These are phyloP conservation scores for Candolleomyces efflorescens DNA, from an alignment of 768 basidiomycete genomes.

Conservation along the genomic window DNA sequence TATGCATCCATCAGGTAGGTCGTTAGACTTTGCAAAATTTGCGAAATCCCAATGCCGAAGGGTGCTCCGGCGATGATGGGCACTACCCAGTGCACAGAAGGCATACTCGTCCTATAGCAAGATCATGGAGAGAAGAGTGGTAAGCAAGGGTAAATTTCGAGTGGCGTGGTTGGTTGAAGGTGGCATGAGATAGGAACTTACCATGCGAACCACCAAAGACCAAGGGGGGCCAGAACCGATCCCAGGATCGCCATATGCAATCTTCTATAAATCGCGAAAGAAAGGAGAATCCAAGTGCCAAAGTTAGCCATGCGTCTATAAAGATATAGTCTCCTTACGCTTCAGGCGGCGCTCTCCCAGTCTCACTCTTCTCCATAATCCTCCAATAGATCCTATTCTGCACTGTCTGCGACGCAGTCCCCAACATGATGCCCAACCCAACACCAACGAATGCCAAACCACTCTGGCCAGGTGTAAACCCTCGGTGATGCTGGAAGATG, in stretches of 20 bases:
- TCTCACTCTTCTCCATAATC: conserved; percentile 43
- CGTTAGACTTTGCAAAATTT: conserved; percentile 60
- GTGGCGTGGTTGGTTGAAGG: neutral
- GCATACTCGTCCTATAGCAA: conserved; percentile 46
- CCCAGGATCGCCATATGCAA: conserved; percentile 56
- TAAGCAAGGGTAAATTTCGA: neutral
- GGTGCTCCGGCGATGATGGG: conserved; percentile 64
- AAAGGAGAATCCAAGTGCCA: conserved; percentile 5
- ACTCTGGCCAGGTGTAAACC: conserved; percentile 48
- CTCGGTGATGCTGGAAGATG: conserved; percentile 50
- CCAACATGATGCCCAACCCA: conserved; percentile 52
- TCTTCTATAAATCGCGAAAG: conserved; percentile 33
- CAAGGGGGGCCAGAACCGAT: conserved; percentile 47
- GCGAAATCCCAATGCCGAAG: conserved; percentile 62
- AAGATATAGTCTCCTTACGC: conserved; percentile 32
- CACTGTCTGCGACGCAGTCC: conserved; percentile 46
- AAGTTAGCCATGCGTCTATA: neutral
- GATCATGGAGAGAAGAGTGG: too few species aligned
- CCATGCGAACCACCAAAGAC: conserved; percentile 70
- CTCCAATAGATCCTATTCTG: conserved; percentile 51
- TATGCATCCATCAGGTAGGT: conserved; percentile 74
- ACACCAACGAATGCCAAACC: conserved; percentile 65
- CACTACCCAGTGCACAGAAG: conserved; percentile 59
- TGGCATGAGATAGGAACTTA: conserved; percentile 15
- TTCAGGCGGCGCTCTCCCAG: conserved; percentile 55